phyloP scores from a whole-genome alignment of 148 eudicot genomes.

The Chenopodium formosanum region DNA sequence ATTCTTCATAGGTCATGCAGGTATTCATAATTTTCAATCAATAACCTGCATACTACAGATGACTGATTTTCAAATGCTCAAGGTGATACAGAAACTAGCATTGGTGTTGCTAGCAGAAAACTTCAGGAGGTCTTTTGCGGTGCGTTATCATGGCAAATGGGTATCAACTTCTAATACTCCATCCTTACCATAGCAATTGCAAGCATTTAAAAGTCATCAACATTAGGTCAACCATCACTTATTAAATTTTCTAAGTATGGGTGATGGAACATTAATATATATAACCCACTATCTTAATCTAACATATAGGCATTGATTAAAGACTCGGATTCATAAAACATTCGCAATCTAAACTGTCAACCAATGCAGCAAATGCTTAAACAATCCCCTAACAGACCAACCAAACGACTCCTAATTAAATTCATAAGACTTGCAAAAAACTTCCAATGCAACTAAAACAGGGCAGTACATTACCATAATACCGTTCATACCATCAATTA shows the following conservation, averaged over 20 bases:
- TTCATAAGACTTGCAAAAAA: not conserved
- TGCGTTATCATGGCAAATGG: not conserved
- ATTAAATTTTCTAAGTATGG: not conserved
- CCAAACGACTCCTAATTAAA: not conserved
- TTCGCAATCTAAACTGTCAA: not conserved
- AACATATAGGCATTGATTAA: not conserved
- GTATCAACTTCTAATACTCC: not conserved
- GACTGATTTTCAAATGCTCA: not conserved
- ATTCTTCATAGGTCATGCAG: not conserved
- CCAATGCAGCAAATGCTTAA: not conserved
- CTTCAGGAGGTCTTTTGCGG: not conserved
- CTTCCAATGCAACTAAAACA: not conserved
- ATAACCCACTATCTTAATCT: not conserved
- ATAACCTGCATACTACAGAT: not conserved
- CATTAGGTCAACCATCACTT: not conserved
- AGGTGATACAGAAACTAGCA: not conserved
- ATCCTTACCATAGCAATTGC: not conserved
- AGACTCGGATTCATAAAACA: not conserved
- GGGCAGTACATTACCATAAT: not conserved
- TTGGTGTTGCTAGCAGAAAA: not conserved
- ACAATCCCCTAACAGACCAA: not conserved
- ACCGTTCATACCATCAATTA: not conserved
- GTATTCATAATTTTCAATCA: not conserved
- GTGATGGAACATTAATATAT: too few species aligned
- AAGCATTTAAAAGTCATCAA: not conserved